A percentile compares a stretch with the other conserved stretches of the same genome.
phyloP scores from a whole-genome alignment of 225 moss, liverwort and hornwort species.

The Marchantia paleacea region DNA sequence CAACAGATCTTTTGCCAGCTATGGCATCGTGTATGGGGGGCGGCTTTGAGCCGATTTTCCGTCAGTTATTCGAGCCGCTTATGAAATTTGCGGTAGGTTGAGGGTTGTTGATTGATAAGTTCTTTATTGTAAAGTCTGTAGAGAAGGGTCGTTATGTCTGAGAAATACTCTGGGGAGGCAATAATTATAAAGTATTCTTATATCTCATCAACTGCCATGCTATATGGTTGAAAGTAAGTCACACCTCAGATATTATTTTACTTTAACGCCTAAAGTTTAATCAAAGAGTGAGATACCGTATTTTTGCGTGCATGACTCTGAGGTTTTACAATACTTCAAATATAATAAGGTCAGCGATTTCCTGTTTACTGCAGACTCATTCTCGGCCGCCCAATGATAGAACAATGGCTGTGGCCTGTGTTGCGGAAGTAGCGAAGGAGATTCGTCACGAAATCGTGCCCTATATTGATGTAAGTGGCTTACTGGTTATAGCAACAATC shows the following conservation, averaged over 20 bases:
- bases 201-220: no score
- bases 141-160: no score
- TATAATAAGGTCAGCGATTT: background rate
- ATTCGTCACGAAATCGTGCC: constrained; percentile 72
- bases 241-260: no score
- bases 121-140: background rate
- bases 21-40: constrained; percentile 87
- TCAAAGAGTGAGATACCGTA: no score
- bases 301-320: no score
- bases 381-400: constrained; percentile 80
- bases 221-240: no score
- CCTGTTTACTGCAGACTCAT: constrained; percentile 50
- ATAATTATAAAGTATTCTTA: no score
- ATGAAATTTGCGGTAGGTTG: constrained; percentile 88
- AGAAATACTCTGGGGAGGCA: no score
- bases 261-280: no score
- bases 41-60: constrained; percentile 85
- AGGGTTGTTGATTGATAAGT: background rate
- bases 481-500: background rate
- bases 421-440: constrained; percentile 96
- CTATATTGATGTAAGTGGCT: constrained; percentile 68
- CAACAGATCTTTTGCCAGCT: constrained; percentile 88
- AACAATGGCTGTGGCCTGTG: constrained; percentile 96
- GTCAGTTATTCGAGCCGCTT: constrained; percentile 80
- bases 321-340: no score